Evolutionary conservation across 2,329 filamentous ascomycete genomes (phyloP).

Genomic region (Alternaria solani): DNA sequence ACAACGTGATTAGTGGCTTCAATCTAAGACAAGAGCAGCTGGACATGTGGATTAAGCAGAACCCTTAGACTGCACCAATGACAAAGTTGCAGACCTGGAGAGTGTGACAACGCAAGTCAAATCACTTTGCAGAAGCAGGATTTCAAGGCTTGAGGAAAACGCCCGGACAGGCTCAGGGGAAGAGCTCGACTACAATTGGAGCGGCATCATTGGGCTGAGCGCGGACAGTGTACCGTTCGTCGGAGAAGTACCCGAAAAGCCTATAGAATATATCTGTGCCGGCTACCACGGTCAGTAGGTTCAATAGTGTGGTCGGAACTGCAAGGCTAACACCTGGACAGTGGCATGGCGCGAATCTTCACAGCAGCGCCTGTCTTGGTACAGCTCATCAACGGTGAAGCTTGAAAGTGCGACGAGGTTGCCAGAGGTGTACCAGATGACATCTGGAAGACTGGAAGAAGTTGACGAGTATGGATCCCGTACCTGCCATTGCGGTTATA

Average conservation of each 20-base stretch:
- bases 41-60: conserved; percentile 38
- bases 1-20: conserved; percentile 45
- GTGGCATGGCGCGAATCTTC: conserved; percentile 40
- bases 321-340: conserved; percentile 12
- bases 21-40: conserved; percentile 44
- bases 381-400: conserved; percentile 30
- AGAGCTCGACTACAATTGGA: conserved; percentile 43
- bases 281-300: conserved; percentile 42
- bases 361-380: conserved; percentile 39
- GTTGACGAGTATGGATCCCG: conserved; percentile 4
- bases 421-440: background rate
- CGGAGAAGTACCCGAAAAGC: conserved; percentile 31
- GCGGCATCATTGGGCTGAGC: conserved; percentile 38
- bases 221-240: conserved; percentile 39
- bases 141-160: conserved; percentile 36
- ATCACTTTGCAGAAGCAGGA: conserved; percentile 32
- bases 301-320: background rate
- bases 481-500: conserved; percentile 17
- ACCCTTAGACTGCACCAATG: conserved; percentile 27
- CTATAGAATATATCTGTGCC: conserved; percentile 39
- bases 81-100: conserved; percentile 34
- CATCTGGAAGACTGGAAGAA: conserved; percentile 16
- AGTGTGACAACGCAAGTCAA: conserved; percentile 36
- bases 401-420: background rate
- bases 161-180: conserved; percentile 26